Percentiles rank a stretch among this genome's conserved stretches.
phyloP scores from a whole-genome alignment of 2,329 filamentous ascomycete species.

The Colletotrichum sp. region DNA sequence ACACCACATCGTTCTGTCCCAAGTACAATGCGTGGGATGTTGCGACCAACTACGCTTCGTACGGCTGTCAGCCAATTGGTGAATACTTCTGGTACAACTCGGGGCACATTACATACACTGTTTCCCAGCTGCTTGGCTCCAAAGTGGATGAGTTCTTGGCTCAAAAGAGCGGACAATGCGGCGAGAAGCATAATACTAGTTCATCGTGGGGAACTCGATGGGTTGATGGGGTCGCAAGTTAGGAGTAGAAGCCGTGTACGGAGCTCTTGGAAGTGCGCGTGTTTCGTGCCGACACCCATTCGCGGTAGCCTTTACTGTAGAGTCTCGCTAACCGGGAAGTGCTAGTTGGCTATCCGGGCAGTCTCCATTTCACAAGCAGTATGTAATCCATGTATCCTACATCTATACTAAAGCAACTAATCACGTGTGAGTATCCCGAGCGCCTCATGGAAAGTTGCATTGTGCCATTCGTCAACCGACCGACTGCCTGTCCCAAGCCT shows the following conservation, averaged over 20 bases:
- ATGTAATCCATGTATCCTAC: rapidly evolving
- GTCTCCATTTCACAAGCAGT: too few species aligned
- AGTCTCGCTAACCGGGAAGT: too few species aligned
- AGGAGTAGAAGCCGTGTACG: rapidly evolving
- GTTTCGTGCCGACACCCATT: not conserved
- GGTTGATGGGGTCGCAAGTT: not conserved
- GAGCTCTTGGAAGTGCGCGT: not conserved
- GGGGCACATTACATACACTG: conserved; percentile 25
- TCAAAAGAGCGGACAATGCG: not conserved
- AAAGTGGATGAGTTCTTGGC: conserved; percentile 1
- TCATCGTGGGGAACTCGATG: not conserved
- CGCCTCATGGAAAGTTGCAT: too few species aligned
- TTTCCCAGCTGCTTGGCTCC: not conserved
- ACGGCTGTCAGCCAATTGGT: conserved; percentile 30
- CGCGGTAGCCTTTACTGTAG: rapidly evolving
- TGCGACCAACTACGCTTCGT: conserved; percentile 23
- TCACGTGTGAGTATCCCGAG: too few species aligned
- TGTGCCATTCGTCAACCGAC: too few species aligned
- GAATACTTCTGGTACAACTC: conserved; percentile 36
- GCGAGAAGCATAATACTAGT: not conserved
- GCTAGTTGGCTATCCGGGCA: too few species aligned
- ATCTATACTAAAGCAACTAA: too few species aligned
- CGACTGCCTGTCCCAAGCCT: too few species aligned
- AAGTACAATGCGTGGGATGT: conserved; percentile 28
- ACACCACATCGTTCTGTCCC: conserved; percentile 30